Evolutionary conservation across 768 basidiomycete species (phyloP).

Genomic region (Coprinopsis sp.): DNA sequence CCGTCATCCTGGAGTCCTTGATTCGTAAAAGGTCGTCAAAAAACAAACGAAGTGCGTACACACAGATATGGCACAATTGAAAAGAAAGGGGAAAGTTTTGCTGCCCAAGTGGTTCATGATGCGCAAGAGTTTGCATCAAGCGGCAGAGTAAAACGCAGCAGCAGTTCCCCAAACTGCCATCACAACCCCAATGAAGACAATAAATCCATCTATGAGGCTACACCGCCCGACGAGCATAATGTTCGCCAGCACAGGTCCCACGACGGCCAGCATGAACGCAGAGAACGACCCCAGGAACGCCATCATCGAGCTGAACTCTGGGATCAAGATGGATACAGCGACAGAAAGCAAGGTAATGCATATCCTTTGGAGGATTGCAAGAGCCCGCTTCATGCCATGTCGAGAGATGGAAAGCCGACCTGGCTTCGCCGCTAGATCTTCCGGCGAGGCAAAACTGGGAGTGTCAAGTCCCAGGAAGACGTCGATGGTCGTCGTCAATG

Average conservation of each 20-base stretch:
- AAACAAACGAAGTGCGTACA: constrained; percentile 1
- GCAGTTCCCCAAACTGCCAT: constrained; percentile 81
- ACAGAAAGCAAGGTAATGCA: constrained; percentile 57
- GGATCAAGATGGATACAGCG: constrained; percentile 66
- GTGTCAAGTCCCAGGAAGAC: constrained; percentile 65
- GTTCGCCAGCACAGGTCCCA: constrained; percentile 74
- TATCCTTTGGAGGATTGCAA: constrained; percentile 53
- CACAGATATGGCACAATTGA: no score
- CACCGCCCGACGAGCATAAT: constrained; percentile 50
- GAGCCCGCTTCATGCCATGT: constrained; percentile 30
- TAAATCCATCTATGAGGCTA: constrained; percentile 44
- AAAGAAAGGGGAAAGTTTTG: not conserved
- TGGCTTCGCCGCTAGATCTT: constrained; percentile 35
- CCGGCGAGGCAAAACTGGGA: constrained; percentile 27
- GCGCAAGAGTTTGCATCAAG: constrained; percentile 13
- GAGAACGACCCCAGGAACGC: constrained; percentile 90
- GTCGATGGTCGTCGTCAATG: constrained; percentile 83
- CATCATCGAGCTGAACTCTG: constrained; percentile 80
- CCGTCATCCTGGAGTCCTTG: no score
- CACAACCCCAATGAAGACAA: constrained; percentile 47
- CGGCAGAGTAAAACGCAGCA: constrained; percentile 48
- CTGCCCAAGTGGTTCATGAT: no score
- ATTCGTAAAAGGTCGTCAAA: not conserved
- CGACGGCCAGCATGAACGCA: constrained; percentile 70
- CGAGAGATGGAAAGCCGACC: constrained; percentile 26